Conservation (phyloP, 192 early-diverging fungal genomes). For the Spinellus fusiger region DNA sequence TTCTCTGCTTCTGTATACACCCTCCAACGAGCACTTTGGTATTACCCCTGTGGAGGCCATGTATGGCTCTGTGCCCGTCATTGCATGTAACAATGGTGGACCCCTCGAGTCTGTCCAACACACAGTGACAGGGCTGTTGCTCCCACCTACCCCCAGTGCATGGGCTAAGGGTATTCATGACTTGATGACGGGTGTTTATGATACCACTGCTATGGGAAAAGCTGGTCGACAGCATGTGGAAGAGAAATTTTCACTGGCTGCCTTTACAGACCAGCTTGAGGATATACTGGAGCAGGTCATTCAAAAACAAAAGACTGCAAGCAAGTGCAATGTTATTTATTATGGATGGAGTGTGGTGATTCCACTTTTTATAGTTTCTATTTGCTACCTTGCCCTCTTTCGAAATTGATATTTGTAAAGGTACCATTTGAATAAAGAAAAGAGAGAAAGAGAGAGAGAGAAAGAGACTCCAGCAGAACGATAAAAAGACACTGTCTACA, state of each 20-base stretch:
- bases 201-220: slow-evolving; percentile 55
- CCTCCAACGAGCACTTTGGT: slow-evolving; percentile 91
- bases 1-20: slow-evolving; percentile 78
- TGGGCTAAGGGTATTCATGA: slow-evolving; percentile 61
- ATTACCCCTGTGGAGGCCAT: slow-evolving; percentile 97
- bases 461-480: not conserved
- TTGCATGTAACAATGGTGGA: slow-evolving; percentile 82
- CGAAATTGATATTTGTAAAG: not conserved
- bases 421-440: not conserved
- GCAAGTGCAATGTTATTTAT: slow-evolving; percentile 12
- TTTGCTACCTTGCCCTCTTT: too few species aligned
- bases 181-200: slow-evolving; percentile 39
- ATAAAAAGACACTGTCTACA: not conserved
- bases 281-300: slow-evolving; percentile 43
- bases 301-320: slow-evolving; percentile 1
- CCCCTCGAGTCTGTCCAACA: slow-evolving; percentile 77
- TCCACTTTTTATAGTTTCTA: not conserved
- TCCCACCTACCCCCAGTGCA: slow-evolving; percentile 45
- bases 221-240: slow-evolving; percentile 56
- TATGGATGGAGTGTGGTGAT: slow-evolving; percentile 7
- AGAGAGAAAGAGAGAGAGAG: not conserved
- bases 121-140: slow-evolving; percentile 71
- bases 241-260: slow-evolving; percentile 54
- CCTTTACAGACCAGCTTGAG: slow-evolving; percentile 68
- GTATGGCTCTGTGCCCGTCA: slow-evolving; percentile 82